phyloP scores from a whole-genome alignment of 2,329 filamentous ascomycete species.

The Fusarium tricinctum region DNA sequence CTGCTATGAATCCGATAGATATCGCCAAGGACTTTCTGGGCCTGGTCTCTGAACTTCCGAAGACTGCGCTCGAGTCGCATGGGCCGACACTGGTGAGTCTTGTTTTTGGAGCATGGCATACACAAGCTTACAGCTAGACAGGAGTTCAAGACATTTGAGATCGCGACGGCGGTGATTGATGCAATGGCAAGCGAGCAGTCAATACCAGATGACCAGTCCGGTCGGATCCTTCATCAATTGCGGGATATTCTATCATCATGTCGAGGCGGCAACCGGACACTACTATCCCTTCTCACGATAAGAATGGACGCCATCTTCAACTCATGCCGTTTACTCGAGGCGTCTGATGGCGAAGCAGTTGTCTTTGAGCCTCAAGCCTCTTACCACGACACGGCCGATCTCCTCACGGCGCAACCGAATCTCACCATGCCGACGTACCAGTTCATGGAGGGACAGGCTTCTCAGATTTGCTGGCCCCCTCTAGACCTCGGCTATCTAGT shows the following conservation, averaged over 20 bases:
- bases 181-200: conserved; percentile 52
- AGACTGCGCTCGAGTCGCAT: conserved; percentile 63
- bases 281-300: conserved; percentile 55
- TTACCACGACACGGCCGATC: conserved; percentile 34
- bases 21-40: conserved; percentile 63
- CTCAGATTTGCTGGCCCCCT: conserved; percentile 48
- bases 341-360: conserved; percentile 18
- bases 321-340: conserved; percentile 28
- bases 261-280: conserved; percentile 59
- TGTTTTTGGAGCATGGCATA: too few relatives aligned
- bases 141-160: conserved; percentile 63
- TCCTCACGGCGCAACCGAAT: conserved; percentile 37
- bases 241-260: conserved; percentile 59
- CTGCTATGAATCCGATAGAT: conserved; percentile 56
- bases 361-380: conserved; percentile 29
- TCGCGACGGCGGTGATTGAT: conserved; percentile 61
- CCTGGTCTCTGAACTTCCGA: conserved; percentile 60
- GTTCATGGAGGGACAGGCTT: conserved; percentile 48
- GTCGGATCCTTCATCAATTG: conserved; percentile 56
- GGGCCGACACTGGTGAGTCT: conserved; percentile 59
- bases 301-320: conserved; percentile 48
- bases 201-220: conserved; percentile 46
- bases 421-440: conserved; percentile 46
- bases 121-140: conserved; percentile 21
- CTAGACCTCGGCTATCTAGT: conserved; percentile 47